Evolutionary conservation across 108 stramenopile species (phyloP).

Genomic region (Seminavis robusta): DNA sequence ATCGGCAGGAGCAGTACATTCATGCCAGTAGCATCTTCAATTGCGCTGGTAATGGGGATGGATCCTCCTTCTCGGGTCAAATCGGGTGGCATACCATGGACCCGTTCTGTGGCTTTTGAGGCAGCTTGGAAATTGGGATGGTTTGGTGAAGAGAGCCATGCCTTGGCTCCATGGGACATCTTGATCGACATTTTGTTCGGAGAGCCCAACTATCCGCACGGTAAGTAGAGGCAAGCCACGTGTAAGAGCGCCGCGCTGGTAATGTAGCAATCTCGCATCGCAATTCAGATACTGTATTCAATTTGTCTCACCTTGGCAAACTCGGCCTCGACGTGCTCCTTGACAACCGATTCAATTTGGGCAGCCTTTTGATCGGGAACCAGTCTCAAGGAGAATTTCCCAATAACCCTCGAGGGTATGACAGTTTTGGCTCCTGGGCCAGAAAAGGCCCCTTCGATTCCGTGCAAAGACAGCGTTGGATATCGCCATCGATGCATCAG

Average conservation of each 20-base stretch:
- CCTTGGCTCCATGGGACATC: constrained; percentile 61
- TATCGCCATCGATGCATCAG: constrained; percentile 83
- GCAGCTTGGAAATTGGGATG: constrained; percentile 85
- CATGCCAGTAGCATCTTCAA: constrained; percentile 81
- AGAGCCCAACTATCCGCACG: constrained; percentile 33
- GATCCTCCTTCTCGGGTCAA: constrained; percentile 82
- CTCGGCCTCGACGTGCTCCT: constrained; percentile 48
- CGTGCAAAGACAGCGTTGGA: constrained; percentile 81
- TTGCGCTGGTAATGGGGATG: constrained; percentile 73
- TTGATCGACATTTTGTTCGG: constrained; percentile 61
- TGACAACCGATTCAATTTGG: constrained; percentile 51
- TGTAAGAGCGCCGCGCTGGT: no score
- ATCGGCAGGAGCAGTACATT: constrained; percentile 82
- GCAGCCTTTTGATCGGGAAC: constrained; percentile 78
- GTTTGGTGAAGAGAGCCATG: constrained; percentile 76
- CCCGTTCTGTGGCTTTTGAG: constrained; percentile 58
- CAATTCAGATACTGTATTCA: no score
- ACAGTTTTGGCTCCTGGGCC: constrained; percentile 84
- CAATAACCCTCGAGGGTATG: constrained; percentile 69
- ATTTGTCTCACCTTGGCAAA: constrained; percentile 37
- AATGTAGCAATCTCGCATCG: no score
- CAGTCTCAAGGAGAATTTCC: constrained; percentile 81
- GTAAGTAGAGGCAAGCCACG: no score
- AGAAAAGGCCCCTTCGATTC: constrained; percentile 81
- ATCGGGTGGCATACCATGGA: constrained; percentile 62